phyloP scores from a whole-genome alignment of 805 yeast genomes.

The Saturnispora saitoi region DNA sequence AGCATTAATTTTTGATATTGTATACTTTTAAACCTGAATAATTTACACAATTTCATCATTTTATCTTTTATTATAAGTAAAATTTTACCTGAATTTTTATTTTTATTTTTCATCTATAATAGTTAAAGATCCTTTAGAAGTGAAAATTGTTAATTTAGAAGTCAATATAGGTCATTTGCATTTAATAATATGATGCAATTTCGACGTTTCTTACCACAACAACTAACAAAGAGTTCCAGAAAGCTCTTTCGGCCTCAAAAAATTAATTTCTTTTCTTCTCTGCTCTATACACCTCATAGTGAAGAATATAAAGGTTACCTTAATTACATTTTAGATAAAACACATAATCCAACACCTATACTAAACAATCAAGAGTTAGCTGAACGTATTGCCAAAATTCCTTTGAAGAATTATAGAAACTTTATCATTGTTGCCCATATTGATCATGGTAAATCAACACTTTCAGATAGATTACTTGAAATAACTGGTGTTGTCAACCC shows the following conservation, averaged over 20 bases:
- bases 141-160: background rate
- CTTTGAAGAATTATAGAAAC: conserved; percentile 74
- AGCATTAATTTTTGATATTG: background rate
- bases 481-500: conserved; percentile 81
- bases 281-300: conserved; percentile 9
- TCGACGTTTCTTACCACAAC: background rate
- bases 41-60: too few relatives aligned
- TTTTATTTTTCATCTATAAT: background rate
- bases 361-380: conserved; percentile 17
- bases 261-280: background rate
- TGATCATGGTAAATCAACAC: conserved; percentile 76
- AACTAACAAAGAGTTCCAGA: background rate
- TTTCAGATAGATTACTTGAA: conserved; percentile 82
- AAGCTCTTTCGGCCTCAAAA: background rate
- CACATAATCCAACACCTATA: conserved; percentile 23
- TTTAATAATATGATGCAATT: background rate
- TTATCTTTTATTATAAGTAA: background rate
- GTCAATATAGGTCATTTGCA: background rate
- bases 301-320: conserved; percentile 23
- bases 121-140: background rate
- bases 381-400: conserved; percentile 62
- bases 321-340: conserved; percentile 22
- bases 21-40: too few relatives aligned
- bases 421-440: conserved; percentile 96
- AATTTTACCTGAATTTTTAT: background rate